A percentile compares a stretch with the other conserved stretches of the same genome.
phyloP scores from a whole-genome alignment of 176 grass and related monocot species.

The Carex parvula region DNA sequence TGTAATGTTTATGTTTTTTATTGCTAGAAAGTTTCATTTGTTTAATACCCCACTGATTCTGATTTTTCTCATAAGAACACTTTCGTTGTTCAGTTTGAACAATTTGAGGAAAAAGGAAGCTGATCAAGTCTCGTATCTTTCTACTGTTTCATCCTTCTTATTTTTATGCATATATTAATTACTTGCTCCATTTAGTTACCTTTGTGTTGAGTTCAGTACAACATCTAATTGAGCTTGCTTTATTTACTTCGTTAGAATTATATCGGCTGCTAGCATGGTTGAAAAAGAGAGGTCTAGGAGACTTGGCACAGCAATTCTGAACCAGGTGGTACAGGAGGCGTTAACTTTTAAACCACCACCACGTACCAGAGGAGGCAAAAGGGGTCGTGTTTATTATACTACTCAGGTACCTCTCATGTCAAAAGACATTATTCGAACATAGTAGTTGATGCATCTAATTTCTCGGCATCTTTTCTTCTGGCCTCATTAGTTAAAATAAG shows the following conservation, averaged over 20 bases:
- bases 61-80: neutral
- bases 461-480: neutral
- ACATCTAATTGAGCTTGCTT: neutral
- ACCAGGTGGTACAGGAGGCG: constrained; percentile 93
- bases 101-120: neutral
- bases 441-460: neutral
- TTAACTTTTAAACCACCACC: constrained; percentile 89
- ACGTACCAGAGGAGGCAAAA: constrained; percentile 82
- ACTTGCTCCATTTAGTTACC: neutral
- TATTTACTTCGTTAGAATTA: constrained; percentile 48
- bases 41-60: neutral
- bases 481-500: neutral
- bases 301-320: constrained; percentile 82
- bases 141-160: neutral
- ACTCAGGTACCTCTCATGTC: constrained; percentile 58
- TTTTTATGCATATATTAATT: neutral
- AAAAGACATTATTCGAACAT: neutral
- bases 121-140: neutral
- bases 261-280: constrained; percentile 73
- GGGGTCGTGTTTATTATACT: constrained; percentile 76
- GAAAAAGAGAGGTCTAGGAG: constrained; percentile 93
- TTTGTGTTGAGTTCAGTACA: neutral
- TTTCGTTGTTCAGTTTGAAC: neutral
- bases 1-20: neutral
- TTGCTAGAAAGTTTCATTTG: neutral